phyloP scores from a whole-genome alignment of 768 basidiomycete species.

The Suillus cothurnatus region DNA sequence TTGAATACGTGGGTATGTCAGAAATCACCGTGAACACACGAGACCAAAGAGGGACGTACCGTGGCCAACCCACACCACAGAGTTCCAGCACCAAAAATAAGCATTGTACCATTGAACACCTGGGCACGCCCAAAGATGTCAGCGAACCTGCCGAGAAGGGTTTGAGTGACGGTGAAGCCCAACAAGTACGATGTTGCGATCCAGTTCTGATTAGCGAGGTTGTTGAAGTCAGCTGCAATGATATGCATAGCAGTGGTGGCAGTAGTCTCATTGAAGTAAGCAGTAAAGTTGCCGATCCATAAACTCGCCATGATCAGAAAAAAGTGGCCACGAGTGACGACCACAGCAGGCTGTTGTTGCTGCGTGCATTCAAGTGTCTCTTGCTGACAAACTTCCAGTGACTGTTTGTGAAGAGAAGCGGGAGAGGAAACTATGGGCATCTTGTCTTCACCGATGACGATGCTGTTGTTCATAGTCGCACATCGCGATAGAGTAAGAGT shows the following conservation, averaged over 20 bases:
- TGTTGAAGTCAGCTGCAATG: slow-evolving; percentile 32
- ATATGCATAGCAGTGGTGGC: slow-evolving; percentile 38
- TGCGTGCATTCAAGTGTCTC: not conserved
- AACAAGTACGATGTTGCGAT: slow-evolving; percentile 36
- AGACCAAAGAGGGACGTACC: slow-evolving; percentile 19
- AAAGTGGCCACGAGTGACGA: slow-evolving; percentile 30
- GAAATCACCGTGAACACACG: not conserved
- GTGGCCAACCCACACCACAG: slow-evolving; percentile 36
- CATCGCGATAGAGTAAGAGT: slow-evolving; percentile 34
- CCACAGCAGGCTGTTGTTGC: slow-evolving; percentile 28
- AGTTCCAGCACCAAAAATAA: slow-evolving; percentile 37
- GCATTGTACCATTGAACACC: slow-evolving; percentile 37
- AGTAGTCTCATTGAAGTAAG: slow-evolving; percentile 38
- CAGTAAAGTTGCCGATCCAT: slow-evolving; percentile 38
- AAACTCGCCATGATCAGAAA: slow-evolving; percentile 37
- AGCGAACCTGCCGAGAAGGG: slow-evolving; percentile 36
- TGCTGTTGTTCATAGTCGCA: slow-evolving; percentile 32
- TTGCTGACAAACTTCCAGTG: slow-evolving; percentile 9
- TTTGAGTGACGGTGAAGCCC: slow-evolving; percentile 40
- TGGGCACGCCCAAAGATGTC: slow-evolving; percentile 38
- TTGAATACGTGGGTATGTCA: slow-evolving; percentile 16
- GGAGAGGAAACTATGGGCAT: slow-evolving; percentile 9
- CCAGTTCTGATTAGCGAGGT: slow-evolving; percentile 37
- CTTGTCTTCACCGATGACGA: slow-evolving; percentile 27
- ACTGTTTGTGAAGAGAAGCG: slow-evolving; percentile 6